phyloP scores from a whole-genome alignment of 2,329 filamentous ascomycete genomes.

The Verticillium isaacii region DNA sequence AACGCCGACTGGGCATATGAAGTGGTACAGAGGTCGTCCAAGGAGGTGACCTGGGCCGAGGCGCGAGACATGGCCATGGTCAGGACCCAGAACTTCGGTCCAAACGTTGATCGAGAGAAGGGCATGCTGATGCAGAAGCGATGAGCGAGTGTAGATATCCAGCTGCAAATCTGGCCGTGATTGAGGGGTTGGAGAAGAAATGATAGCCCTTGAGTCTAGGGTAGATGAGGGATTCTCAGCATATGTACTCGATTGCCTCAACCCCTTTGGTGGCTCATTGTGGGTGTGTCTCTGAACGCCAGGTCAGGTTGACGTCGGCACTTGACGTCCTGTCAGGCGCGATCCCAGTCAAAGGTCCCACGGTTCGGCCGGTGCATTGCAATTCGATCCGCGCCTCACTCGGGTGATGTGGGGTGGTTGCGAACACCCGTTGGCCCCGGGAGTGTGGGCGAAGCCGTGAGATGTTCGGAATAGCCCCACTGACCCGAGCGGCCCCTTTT shows the following conservation, averaged over 20 bases:
- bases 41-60: constrained; percentile 11
- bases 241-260: too few species aligned
- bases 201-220: too few species aligned
- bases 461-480: neutral
- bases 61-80: constrained; percentile 1
- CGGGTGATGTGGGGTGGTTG: neutral
- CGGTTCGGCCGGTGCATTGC: neutral
- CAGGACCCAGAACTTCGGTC: neutral
- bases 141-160: neutral
- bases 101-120: neutral
- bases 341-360: neutral
- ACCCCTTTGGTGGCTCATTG: too few species aligned
- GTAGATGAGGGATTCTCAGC: too few species aligned
- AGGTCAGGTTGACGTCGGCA: neutral
- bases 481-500: neutral
- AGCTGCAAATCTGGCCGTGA: too few species aligned
- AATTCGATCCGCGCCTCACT: neutral
- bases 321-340: neutral
- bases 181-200: neutral
- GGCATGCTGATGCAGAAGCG: neutral
- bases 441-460: neutral
- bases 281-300: neutral
- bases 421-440: neutral
- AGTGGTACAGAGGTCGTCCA: constrained; percentile 15
- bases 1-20: constrained; percentile 16